Evolutionary conservation across 164 flowering plant genomes (phyloP).

Genomic region (Malania oleifera): DNA sequence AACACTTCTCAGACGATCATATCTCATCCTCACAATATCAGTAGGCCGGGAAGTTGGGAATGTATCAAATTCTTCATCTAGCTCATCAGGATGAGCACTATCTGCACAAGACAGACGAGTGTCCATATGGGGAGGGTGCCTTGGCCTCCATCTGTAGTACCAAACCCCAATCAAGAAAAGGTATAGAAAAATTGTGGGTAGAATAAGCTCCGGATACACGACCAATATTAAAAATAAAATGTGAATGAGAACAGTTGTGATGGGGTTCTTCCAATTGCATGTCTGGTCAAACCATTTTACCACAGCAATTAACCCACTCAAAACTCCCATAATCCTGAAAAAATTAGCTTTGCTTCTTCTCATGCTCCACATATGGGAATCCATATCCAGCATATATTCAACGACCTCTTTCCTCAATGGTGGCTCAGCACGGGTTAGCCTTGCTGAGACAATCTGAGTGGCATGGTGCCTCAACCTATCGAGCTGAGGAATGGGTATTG

Average conservation of each 20-base stretch:
- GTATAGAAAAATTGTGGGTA: conserved; percentile 81
- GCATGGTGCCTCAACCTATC: conserved; percentile 85
- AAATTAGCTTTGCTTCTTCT: conserved; percentile 81
- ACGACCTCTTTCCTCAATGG: conserved; percentile 76
- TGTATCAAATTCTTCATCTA: conserved; percentile 29
- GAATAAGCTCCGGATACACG: conserved; percentile 74
- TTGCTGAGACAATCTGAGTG: conserved; percentile 66
- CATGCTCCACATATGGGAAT: conserved; percentile 86
- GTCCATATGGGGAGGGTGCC: conserved; percentile 7
- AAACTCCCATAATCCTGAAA: conserved; percentile 70
- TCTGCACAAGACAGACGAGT: not conserved
- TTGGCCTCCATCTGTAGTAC: conserved; percentile 60
- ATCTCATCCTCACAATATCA: conserved; percentile 60
- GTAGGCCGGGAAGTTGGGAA: conserved; percentile 58
- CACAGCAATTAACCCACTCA: conserved; percentile 57
- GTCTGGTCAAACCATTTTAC: conserved; percentile 77
- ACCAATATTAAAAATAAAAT: conserved; percentile 66
- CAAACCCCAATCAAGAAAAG: conserved; percentile 70
- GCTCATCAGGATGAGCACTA: not conserved
- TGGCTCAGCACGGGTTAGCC: conserved; percentile 79
- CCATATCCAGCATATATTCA: conserved; percentile 78
- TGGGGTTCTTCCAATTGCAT: conserved; percentile 82
- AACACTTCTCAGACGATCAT: conserved; percentile 64
- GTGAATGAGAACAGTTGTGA: conserved; percentile 74
- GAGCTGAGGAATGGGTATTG: conserved; percentile 62